phyloP scores from a whole-genome alignment of 2,329 filamentous ascomycete genomes.

The Exophiala sp. region DNA sequence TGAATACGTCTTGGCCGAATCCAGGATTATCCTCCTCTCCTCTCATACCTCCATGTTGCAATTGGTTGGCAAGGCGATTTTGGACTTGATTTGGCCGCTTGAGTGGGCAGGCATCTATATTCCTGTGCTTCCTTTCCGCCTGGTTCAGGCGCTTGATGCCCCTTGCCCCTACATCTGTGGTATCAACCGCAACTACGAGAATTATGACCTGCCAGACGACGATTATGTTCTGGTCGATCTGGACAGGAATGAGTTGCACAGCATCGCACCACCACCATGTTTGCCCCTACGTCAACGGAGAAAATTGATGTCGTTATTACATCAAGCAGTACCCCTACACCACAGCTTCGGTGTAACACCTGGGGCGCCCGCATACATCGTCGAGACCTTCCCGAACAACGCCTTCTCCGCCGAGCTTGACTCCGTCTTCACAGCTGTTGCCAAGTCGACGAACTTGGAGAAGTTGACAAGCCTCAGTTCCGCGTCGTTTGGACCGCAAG shows the following conservation, averaged over 20 bases:
- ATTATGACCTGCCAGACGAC: constrained; percentile 81
- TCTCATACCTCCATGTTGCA: constrained; percentile 97
- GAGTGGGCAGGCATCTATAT: constrained; percentile 95
- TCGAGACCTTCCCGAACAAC: constrained; percentile 89
- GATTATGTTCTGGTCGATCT: constrained; percentile 94
- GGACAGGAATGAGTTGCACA: constrained; percentile 85
- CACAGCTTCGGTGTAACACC: constrained; percentile 77
- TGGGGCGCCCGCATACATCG: constrained; percentile 88
- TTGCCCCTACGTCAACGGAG: constrained; percentile 84
- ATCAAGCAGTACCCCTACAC: constrained; percentile 86
- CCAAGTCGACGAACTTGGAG: constrained; percentile 68
- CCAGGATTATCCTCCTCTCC: constrained; percentile 91
- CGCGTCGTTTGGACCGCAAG: constrained; percentile 72
- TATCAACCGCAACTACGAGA: constrained; percentile 87
- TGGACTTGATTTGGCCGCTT: constrained; percentile 79
- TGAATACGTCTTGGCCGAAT: constrained; percentile 89
- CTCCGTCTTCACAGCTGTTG: constrained; percentile 70
- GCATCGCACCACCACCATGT: constrained; percentile 70
- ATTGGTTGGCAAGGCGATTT: constrained; percentile 81
- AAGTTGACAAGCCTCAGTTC: constrained; percentile 90
- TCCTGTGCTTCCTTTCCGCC: constrained; percentile 78
- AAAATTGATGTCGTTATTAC: constrained; percentile 83
- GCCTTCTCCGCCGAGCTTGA: constrained; percentile 84
- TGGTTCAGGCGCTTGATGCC: constrained; percentile 87
- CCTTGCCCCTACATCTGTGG: constrained; percentile 97